These are phyloP conservation scores for Phytophthora pluvialis DNA, from an alignment of 352 stramenopile species.

Conservation along the genomic window DNA sequence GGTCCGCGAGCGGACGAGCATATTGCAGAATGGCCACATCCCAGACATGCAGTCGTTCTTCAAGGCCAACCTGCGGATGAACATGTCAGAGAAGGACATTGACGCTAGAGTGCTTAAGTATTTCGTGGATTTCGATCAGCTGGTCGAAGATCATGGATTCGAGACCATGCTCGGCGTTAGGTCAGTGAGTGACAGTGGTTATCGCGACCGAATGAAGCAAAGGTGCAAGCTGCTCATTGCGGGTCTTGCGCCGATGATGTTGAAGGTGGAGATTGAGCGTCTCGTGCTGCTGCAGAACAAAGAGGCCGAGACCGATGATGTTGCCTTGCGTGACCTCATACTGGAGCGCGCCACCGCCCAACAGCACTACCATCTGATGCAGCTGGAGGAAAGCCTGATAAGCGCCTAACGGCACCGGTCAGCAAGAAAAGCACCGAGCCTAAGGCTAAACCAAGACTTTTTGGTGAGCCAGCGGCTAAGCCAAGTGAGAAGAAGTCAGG, in stretches of 20 bases:
- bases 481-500: not conserved
- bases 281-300: constrained; percentile 3
- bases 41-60: constrained; percentile 19
- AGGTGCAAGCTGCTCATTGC: constrained; percentile 15
- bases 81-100: constrained; percentile 16
- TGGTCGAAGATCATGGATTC: constrained; percentile 24
- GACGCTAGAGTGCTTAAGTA: constrained; percentile 15
- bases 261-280: constrained; percentile 17
- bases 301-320: constrained; percentile 12
- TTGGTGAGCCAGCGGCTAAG: not conserved
- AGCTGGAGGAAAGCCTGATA: constrained; percentile 11
- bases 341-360: constrained; percentile 14
- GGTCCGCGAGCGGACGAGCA: constrained; percentile 3
- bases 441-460: not conserved
- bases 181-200: constrained; percentile 1
- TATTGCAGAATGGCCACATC: constrained; percentile 17
- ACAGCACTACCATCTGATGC: constrained; percentile 17
- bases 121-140: constrained; percentile 20
- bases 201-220: constrained; percentile 17
- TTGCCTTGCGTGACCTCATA: constrained; percentile 12
- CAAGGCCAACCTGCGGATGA: constrained; percentile 22
- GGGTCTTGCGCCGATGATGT: constrained; percentile 3
- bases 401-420: not conserved
- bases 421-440: constrained; percentile 4
- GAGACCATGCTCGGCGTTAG: constrained; percentile 14